phyloP scores from a whole-genome alignment of 257 asterid genomes.

The Petrea volubilis region DNA sequence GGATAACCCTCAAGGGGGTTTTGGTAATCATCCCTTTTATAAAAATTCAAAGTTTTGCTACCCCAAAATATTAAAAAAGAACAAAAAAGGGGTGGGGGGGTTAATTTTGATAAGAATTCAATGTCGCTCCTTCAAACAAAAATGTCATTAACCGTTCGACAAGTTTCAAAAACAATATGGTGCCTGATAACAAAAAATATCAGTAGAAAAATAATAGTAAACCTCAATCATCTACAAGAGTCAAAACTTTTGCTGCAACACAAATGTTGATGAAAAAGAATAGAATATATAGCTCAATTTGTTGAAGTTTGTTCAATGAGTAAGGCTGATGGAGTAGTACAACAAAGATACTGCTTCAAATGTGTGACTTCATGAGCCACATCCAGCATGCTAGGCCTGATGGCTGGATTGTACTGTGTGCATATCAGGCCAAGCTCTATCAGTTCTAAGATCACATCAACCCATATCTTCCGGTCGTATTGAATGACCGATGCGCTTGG shows the following conservation, averaged over 20 bases:
- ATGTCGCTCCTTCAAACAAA: too few relatives aligned
- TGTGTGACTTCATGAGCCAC: constrained; percentile 60
- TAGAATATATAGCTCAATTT: not conserved
- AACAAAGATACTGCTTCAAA: constrained; percentile 56
- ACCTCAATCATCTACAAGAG: not conserved
- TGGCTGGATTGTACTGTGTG: constrained; percentile 60
- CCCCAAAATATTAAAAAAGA: too few relatives aligned
- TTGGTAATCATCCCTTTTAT: too few relatives aligned
- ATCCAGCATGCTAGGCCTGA: constrained; percentile 79
- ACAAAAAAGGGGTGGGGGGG: too few relatives aligned
- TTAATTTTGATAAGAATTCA: too few relatives aligned
- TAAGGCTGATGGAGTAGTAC: constrained; percentile 31
- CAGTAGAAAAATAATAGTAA: not conserved
- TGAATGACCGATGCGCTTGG: constrained; percentile 13
- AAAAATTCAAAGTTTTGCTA: too few relatives aligned
- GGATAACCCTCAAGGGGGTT: too few relatives aligned
- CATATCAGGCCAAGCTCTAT: constrained; percentile 72
- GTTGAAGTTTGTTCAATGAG: constrained; percentile 35
- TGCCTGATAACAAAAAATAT: not conserved
- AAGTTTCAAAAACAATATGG: not conserved
- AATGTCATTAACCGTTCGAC: not conserved
- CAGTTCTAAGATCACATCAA: constrained; percentile 50
- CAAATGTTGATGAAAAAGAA: not conserved
- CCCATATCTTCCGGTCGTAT: constrained; percentile 37
- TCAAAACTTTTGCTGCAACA: not conserved